A percentile compares a stretch with the other conserved stretches of the same genome.
These are phyloP conservation scores for Curvularia eragrostidis DNA, from an alignment of 2,329 filamentous ascomycete species.

Conservation along the genomic window DNA sequence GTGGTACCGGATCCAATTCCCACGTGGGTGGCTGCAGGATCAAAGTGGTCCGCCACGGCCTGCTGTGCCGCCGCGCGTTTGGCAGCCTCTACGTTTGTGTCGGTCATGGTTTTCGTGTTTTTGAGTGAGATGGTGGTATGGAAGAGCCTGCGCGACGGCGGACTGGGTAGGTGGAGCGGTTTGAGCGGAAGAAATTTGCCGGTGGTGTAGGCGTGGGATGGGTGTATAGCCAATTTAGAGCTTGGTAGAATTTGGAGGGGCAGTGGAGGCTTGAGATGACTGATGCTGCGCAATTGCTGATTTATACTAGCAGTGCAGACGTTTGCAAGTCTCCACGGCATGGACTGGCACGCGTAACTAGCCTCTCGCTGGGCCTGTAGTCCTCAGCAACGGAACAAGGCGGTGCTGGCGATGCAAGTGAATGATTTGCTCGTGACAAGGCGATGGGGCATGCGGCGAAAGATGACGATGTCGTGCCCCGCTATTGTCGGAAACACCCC, in stretches of 20 bases:
- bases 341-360: constrained; percentile 12
- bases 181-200: constrained; percentile 2
- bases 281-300: constrained; percentile 38
- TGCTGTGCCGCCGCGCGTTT: constrained; percentile 77
- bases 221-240: constrained; percentile 11
- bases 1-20: constrained; percentile 84
- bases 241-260: constrained; percentile 26
- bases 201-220: constrained; percentile 8
- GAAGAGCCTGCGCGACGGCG: constrained; percentile 6
- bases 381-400: background rate
- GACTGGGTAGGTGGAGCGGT: background rate
- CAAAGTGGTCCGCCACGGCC: constrained; percentile 75
- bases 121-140: constrained; percentile 14
- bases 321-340: constrained; percentile 19
- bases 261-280: constrained; percentile 35
- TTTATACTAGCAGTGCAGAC: constrained; percentile 26
- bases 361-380: background rate
- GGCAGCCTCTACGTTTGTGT: constrained; percentile 66
- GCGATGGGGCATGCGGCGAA: background rate
- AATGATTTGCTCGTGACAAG: constrained; percentile 15
- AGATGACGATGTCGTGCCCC: constrained; percentile 17
- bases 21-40: constrained; percentile 66
- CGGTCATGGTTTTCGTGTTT: constrained; percentile 35
- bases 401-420: background rate
- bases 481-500: constrained; percentile 12